These are phyloP conservation scores for Zymoseptoria passerinii DNA, from an alignment of 2,329 filamentous ascomycete genomes.

Conservation along the genomic window DNA sequence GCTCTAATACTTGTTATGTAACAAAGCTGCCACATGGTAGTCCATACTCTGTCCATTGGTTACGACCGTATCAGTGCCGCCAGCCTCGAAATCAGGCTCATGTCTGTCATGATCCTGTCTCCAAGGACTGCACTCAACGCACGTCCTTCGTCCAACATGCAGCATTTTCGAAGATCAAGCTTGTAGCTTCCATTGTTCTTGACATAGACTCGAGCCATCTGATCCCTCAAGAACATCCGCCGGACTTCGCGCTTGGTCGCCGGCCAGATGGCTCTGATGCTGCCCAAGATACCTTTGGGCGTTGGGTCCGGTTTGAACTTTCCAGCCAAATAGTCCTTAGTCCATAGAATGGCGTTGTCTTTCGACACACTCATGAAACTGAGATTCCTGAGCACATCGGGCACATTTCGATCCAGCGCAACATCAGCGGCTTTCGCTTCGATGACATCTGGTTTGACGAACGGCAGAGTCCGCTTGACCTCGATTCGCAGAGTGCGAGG, in stretches of 20 bases:
- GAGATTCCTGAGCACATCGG: conserved; percentile 1
- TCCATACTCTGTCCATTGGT: not conserved
- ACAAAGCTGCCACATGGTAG: no score
- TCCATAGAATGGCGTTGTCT: conserved; percentile 6
- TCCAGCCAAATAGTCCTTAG: conserved; percentile 9
- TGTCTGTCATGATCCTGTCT: not conserved
- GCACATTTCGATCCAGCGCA: conserved; percentile 10
- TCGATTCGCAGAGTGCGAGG: conserved; percentile 11
- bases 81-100: not conserved
- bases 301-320: not conserved
- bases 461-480: conserved; percentile 14
- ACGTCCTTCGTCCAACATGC: conserved; percentile 19
- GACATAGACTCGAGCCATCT: conserved; percentile 20
- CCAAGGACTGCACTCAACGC: conserved; percentile 7
- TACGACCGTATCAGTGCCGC: not conserved
- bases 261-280: conserved; percentile 7
- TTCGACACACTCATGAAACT: conserved; percentile 3
- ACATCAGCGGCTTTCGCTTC: conserved; percentile 6
- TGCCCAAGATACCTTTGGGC: not conserved
- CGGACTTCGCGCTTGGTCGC: conserved; percentile 12
- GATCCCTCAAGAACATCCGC: conserved; percentile 23
- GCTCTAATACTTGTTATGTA: no score
- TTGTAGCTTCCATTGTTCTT: conserved; percentile 18
- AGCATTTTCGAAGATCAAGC: conserved; percentile 22
- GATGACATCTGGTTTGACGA: conserved; percentile 12